phyloP scores from a whole-genome alignment of 768 basidiomycete genomes.

The Lenzites betulinus region DNA sequence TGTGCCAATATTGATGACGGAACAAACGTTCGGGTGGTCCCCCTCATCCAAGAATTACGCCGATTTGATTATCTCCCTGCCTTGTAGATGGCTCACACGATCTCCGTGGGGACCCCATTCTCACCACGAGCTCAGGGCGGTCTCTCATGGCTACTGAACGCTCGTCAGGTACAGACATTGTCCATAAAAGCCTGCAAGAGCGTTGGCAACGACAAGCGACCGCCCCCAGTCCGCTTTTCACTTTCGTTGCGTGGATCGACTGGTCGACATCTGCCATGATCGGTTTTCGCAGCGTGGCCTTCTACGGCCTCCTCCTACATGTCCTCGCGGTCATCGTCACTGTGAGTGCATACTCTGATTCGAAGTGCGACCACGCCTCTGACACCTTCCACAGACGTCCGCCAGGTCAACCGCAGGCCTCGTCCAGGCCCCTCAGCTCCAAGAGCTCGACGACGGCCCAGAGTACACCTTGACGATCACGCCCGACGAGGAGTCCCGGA shows the following conservation, averaged over 20 bases:
- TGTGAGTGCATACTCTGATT: background rate
- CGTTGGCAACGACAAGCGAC: background rate
- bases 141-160: no score
- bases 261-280: background rate
- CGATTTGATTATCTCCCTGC: no score
- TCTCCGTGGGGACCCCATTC: no score
- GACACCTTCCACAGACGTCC: background rate
- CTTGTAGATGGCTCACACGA: no score
- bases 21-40: no score
- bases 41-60: no score
- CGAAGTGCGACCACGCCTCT: background rate
- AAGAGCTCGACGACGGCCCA: background rate
- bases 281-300: background rate
- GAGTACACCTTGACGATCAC: slow-evolving; percentile 3
- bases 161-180: no score
- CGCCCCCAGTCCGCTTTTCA: no score
- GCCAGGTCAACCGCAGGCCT: background rate
- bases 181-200: no score
- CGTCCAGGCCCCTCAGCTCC: background rate
- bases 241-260: background rate
- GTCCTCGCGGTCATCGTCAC: background rate
- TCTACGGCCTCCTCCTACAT: background rate
- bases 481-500: slow-evolving; percentile 9
- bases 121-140: no score
- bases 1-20: no score